These are phyloP conservation scores for Aspergillus melleus DNA, from an alignment of 2,329 filamentous ascomycete genomes.

Conservation along the genomic window DNA sequence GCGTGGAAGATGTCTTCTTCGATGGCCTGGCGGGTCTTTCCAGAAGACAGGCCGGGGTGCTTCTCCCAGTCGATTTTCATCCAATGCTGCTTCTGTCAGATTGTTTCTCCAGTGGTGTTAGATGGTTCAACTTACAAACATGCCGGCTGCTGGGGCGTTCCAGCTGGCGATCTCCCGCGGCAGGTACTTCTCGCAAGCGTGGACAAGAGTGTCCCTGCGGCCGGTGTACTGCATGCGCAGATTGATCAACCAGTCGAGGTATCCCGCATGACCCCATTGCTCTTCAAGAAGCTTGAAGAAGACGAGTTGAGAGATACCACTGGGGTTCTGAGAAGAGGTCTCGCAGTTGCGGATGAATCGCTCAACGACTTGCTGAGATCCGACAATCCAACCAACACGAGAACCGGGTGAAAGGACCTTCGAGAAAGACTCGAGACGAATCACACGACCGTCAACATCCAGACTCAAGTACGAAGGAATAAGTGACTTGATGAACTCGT, in stretches of 20 bases:
- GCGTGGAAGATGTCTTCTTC: constrained; percentile 85
- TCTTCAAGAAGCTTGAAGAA: constrained; percentile 90
- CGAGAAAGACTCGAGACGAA: constrained; percentile 90
- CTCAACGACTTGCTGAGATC: constrained; percentile 79
- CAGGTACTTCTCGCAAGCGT: constrained; percentile 76
- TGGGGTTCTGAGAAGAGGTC: constrained; percentile 79
- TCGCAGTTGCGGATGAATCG: constrained; percentile 81
- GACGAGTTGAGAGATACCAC: constrained; percentile 78
- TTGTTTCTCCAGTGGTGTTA: neutral
- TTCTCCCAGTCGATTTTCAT: constrained; percentile 48
- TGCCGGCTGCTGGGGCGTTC: constrained; percentile 79
- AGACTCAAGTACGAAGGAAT: constrained; percentile 76
- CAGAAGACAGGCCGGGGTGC: constrained; percentile 42
- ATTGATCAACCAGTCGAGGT: constrained; percentile 84
- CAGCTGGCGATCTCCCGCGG: constrained; percentile 75
- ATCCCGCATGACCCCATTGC: constrained; percentile 89
- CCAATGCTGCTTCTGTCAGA: constrained; percentile 41
- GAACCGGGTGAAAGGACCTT: constrained; percentile 85
- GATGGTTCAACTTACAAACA: constrained; percentile 75
- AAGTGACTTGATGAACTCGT: constrained; percentile 71
- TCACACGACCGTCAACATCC: constrained; percentile 81
- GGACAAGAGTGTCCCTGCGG: constrained; percentile 73
- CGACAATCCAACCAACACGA: constrained; percentile 85
- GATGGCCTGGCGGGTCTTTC: constrained; percentile 50
- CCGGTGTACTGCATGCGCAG: constrained; percentile 78